These are phyloP conservation scores for Tremella fuciformis DNA, from an alignment of 768 basidiomycete species.

Conservation along the genomic window DNA sequence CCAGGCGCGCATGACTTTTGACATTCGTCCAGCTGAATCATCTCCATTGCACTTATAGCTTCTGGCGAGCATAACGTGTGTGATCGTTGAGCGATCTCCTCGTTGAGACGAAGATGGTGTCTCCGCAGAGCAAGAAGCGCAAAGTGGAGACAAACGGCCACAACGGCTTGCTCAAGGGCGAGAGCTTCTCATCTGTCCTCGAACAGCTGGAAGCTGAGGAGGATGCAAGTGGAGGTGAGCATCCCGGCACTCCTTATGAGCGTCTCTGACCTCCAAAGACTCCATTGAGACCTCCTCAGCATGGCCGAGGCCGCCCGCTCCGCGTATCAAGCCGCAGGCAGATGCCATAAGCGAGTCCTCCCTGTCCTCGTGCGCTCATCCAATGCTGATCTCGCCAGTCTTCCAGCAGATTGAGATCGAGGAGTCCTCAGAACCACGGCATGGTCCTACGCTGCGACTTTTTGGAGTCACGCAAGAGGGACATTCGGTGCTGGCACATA, in stretches of 20 bases:
- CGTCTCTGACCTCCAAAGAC: conserved; percentile 12
- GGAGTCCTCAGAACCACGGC: conserved; percentile 59
- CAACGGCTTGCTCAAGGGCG: conserved; percentile 21
- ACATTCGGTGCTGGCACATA: conserved; percentile 79
- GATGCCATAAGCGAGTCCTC: conserved; percentile 65
- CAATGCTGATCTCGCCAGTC: conserved; percentile 55
- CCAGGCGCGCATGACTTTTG: conserved; percentile 2
- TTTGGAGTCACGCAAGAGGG: conserved; percentile 90
- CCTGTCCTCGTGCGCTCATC: not conserved
- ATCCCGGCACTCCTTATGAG: not conserved
- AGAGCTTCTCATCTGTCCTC: conserved; percentile 45
- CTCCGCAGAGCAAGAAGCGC: conserved; percentile 36
- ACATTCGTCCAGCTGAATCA: not conserved
- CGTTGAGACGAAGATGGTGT: conserved; percentile 18
- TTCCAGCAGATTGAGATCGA: conserved; percentile 98
- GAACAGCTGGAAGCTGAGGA: conserved; percentile 47
- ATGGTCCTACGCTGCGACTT: conserved; percentile 61
- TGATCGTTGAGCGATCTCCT: not conserved
- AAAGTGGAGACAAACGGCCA: conserved; percentile 28
- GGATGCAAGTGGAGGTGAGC: conserved; percentile 35
- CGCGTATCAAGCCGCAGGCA: conserved; percentile 59
- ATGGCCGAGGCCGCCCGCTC: conserved; percentile 54
- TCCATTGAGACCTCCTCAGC: conserved; percentile 45
- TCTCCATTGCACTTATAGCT: not conserved
- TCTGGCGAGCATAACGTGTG: too few species aligned